These are phyloP conservation scores for Santalum album DNA, from an alignment of 164 flowering plant species.

Conservation along the genomic window DNA sequence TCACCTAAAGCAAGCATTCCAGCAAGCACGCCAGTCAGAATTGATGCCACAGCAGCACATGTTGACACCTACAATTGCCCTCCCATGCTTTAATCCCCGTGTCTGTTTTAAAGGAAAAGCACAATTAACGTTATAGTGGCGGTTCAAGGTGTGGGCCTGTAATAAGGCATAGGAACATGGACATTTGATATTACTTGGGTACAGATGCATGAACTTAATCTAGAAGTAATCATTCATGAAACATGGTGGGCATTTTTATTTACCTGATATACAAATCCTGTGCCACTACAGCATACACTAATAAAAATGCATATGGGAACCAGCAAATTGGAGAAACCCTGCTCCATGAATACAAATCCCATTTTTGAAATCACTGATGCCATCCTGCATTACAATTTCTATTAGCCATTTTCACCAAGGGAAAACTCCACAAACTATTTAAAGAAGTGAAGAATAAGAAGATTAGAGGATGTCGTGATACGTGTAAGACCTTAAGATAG, in stretches of 20 bases:
- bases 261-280: slow-evolving; percentile 90
- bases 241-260: background rate
- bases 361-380: slow-evolving; percentile 92
- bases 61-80: slow-evolving; percentile 95
- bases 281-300: slow-evolving; percentile 77
- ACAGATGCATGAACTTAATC: background rate
- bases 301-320: slow-evolving; percentile 71
- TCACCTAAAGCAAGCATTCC: slow-evolving; percentile 97
- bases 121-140: background rate
- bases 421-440: background rate
- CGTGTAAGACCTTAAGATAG: background rate
- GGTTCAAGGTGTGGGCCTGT: background rate
- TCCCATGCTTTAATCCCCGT: slow-evolving; percentile 90
- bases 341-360: slow-evolving; percentile 90
- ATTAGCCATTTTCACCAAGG: background rate
- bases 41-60: slow-evolving; percentile 96
- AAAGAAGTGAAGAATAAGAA: background rate
- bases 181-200: background rate
- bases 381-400: slow-evolving; percentile 52
- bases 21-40: slow-evolving; percentile 91
- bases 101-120: slow-evolving; percentile 41
- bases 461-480: background rate
- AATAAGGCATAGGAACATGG: background rate
- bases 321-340: slow-evolving; percentile 64
- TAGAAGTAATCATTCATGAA: background rate